These are phyloP conservation scores for Tulasnella sp. DNA, from an alignment of 768 basidiomycete species.

Conservation along the genomic window DNA sequence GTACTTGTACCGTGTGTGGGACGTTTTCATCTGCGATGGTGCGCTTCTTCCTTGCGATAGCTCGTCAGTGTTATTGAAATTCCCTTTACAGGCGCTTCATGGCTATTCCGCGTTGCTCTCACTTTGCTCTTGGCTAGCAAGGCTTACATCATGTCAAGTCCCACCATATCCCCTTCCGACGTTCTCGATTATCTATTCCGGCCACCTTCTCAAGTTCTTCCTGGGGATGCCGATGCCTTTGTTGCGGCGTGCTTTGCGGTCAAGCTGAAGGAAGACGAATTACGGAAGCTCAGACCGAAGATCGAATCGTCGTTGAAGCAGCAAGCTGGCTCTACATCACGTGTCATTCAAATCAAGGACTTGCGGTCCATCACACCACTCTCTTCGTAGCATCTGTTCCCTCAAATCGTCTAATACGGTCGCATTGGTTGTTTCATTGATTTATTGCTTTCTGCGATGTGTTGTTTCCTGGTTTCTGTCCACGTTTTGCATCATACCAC, in stretches of 20 bases:
- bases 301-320: slow-evolving; percentile 20
- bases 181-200: slow-evolving; percentile 22
- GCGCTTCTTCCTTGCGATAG: slow-evolving; percentile 27
- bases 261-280: slow-evolving; percentile 28
- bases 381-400: neutral
- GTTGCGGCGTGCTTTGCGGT: slow-evolving; percentile 16
- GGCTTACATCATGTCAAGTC: slow-evolving; percentile 32
- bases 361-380: neutral
- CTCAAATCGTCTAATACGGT: neutral
- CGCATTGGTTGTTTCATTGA: neutral
- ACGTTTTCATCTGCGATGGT: slow-evolving; percentile 80
- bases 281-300: slow-evolving; percentile 27
- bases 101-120: slow-evolving; percentile 69
- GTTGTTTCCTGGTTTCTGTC: neutral
- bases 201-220: slow-evolving; percentile 25
- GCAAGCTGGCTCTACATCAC: neutral
- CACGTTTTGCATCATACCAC: neutral
- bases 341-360: slow-evolving; percentile 3
- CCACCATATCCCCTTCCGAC: neutral
- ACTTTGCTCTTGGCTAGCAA: slow-evolving; percentile 60
- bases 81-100: slow-evolving; percentile 56
- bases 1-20: slow-evolving; percentile 72
- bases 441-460: neutral
- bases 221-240: slow-evolving; percentile 26
- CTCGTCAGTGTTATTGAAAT: neutral